Conservation (phyloP, 1,284 basidiomycete species). For the Apiotrichum siamense region DNA sequence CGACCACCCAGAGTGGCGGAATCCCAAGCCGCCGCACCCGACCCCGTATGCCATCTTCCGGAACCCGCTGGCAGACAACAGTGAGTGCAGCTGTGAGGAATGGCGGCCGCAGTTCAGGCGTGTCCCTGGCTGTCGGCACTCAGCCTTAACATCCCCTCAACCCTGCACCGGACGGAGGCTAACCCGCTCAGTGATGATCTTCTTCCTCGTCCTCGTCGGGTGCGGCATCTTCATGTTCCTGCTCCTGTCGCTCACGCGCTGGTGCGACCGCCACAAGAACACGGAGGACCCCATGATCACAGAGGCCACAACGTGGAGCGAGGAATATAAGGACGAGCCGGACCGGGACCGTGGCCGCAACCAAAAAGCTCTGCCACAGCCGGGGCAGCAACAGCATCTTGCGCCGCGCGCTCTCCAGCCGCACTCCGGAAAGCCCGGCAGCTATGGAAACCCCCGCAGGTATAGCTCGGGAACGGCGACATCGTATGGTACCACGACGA, state of each 20-base stretch:
- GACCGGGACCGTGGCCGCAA: neutral
- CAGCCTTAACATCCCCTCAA: too few relatives aligned
- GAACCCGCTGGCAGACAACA: conserved; percentile 24
- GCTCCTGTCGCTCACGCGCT: neutral
- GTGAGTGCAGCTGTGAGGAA: too few relatives aligned
- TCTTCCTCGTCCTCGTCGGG: conserved; percentile 14
- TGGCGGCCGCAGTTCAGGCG: too few relatives aligned
- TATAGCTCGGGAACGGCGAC: too few relatives aligned
- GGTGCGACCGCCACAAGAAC: neutral
- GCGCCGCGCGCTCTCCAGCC: too few relatives aligned
- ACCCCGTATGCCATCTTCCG: conserved; percentile 24
- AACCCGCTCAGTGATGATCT: conserved; percentile 20
- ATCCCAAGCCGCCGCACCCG: neutral
- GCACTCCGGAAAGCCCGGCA: too few relatives aligned
- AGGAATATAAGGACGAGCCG: neutral
- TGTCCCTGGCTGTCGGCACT: too few relatives aligned
- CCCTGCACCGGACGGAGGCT: too few relatives aligned
- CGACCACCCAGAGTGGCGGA: too few relatives aligned
- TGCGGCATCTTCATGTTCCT: conserved; percentile 11
- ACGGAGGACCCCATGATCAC: conserved; percentile 6
- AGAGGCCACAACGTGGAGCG: neutral
- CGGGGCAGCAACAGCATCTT: neutral
- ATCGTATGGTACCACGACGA: too few relatives aligned
- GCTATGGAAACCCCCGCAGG: too few relatives aligned
- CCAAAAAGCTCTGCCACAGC: too few relatives aligned